Percentiles rank a stretch among this genome's conserved stretches.
phyloP scores from a whole-genome alignment of 164 flowering plant species.

The Saururus chinensis region DNA sequence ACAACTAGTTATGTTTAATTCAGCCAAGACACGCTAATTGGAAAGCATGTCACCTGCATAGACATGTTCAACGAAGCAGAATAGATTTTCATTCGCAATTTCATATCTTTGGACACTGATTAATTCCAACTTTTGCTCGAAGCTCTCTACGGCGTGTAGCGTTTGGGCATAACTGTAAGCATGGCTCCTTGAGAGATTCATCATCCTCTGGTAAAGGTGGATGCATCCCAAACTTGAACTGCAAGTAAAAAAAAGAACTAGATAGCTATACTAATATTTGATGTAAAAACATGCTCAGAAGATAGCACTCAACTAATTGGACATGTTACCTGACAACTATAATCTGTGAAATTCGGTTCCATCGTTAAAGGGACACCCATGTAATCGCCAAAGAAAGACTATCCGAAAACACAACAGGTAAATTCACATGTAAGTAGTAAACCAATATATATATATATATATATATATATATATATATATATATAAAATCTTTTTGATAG shows the following conservation, averaged over 20 bases:
- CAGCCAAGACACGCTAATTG: too few species aligned
- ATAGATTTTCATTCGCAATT: too few species aligned
- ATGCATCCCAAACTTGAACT: conserved; percentile 73
- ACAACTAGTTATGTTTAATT: too few species aligned
- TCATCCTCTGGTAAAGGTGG: conserved; percentile 59
- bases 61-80: neutral
- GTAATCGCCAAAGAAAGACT: conserved; percentile 71
- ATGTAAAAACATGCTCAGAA: too few species aligned
- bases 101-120: conserved; percentile 52
- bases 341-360: conserved; percentile 89
- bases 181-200: conserved; percentile 51
- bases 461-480: too few species aligned
- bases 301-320: too few species aligned
- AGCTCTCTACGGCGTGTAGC: conserved; percentile 35
- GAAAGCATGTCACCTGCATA: neutral
- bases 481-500: too few species aligned
- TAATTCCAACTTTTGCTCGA: conserved; percentile 1
- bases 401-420: neutral
- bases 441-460: neutral
- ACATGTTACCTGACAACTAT: conserved; percentile 91
- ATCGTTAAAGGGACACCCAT: conserved; percentile 90
- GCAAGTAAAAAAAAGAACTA: conserved; percentile 3
- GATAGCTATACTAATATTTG: too few species aligned
- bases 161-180: conserved; percentile 69
- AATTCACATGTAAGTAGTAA: neutral